These are phyloP conservation scores for Phytophthora colocasiae DNA, from an alignment of 352 stramenopile genomes.

Conservation along the genomic window DNA sequence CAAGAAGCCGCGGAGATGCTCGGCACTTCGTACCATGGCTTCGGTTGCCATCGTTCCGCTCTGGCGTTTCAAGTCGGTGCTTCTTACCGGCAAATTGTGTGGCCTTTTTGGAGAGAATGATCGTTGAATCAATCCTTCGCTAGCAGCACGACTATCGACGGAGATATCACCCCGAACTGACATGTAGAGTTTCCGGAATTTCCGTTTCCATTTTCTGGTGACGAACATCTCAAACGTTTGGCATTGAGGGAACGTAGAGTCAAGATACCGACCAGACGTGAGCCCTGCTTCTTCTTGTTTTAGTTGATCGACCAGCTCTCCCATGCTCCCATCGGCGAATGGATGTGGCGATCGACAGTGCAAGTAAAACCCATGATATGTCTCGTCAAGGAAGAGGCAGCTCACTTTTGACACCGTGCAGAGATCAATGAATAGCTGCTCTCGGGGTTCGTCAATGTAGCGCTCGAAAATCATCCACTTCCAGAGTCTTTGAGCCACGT, in stretches of 20 bases:
- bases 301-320: constrained; percentile 91
- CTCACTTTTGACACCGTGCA: constrained; percentile 95
- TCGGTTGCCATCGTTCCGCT: constrained; percentile 41
- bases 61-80: constrained; percentile 25
- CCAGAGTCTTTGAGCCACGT: constrained; percentile 83
- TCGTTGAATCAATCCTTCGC: constrained; percentile 35
- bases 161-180: constrained; percentile 41
- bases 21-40: constrained; percentile 58
- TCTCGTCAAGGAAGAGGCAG: constrained; percentile 92
- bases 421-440: constrained; percentile 92
- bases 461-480: constrained; percentile 90
- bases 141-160: constrained; percentile 18
- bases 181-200: constrained; percentile 75
- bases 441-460: constrained; percentile 72
- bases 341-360: constrained; percentile 94
- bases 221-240: constrained; percentile 95
- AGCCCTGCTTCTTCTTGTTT: constrained; percentile 91
- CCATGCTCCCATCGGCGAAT: constrained; percentile 93
- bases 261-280: constrained; percentile 84
- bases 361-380: constrained; percentile 95
- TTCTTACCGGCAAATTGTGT: constrained; percentile 28
- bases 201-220: constrained; percentile 85
- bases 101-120: constrained; percentile 38
- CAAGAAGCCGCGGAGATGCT: constrained; percentile 76
- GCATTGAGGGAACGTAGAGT: constrained; percentile 81